Evolutionary conservation across 306 rosid species (phyloP).

Genomic region (Quercus suber): DNA sequence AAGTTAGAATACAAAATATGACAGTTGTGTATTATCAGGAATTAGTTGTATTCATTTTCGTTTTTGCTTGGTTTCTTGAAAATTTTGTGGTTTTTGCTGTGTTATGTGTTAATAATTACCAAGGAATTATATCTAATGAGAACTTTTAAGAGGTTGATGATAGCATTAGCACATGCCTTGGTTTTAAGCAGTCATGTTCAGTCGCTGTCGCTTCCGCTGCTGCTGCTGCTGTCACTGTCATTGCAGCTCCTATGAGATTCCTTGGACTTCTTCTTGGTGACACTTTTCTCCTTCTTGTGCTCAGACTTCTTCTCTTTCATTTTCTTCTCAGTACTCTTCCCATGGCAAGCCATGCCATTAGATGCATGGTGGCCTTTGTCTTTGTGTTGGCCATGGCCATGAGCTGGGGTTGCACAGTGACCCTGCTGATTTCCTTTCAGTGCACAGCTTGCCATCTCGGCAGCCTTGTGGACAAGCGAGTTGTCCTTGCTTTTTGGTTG

Average conservation of each 20-base stretch:
- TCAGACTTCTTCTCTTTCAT: not conserved
- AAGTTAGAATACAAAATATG: not conserved
- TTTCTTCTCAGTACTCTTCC: not conserved
- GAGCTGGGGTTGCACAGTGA: constrained; percentile 20
- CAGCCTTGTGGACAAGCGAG: constrained; percentile 38
- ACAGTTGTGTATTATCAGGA: not conserved
- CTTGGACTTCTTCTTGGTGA: constrained; percentile 7
- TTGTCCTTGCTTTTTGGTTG: constrained; percentile 32
- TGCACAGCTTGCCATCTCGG: constrained; percentile 38
- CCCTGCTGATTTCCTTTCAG: constrained; percentile 35
- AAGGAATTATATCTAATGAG: not conserved
- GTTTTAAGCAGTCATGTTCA: not conserved
- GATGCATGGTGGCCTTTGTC: not conserved
- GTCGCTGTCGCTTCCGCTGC: constrained; percentile 12
- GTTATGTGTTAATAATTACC: not conserved
- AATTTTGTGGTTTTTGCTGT: not conserved
- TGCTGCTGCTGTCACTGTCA: not conserved
- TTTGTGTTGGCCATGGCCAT: not conserved
- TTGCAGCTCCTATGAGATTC: constrained; percentile 7
- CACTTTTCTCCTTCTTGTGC: constrained; percentile 1
- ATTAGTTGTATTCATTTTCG: not conserved
- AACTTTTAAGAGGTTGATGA: not conserved
- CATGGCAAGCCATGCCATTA: not conserved
- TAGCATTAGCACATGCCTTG: constrained; percentile 10
- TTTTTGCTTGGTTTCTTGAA: not conserved